phyloP scores from a whole-genome alignment of 139 green algal species.

The Zygnema cylindricum region DNA sequence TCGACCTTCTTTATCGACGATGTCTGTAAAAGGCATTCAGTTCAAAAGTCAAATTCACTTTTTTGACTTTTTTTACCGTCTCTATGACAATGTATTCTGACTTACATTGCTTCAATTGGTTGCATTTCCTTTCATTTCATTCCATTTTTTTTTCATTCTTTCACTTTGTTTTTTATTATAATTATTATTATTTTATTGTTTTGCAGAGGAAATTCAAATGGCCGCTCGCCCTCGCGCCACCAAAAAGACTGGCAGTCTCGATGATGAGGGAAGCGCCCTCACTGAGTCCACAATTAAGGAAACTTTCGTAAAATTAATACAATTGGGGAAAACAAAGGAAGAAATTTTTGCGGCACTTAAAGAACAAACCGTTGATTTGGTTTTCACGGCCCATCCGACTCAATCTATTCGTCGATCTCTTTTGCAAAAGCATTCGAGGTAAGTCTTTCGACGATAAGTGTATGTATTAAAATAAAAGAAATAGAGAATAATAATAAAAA shows the following conservation, averaged over 20 bases:
- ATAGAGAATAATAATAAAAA: no score
- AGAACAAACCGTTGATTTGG: constrained; percentile 49
- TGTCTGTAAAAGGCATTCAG: no score
- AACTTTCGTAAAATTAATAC: constrained; percentile 56
- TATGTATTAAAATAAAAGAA: no score
- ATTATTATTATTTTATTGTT: background rate
- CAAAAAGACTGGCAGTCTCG: constrained; percentile 33
- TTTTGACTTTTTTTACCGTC: no score
- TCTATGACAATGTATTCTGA: background rate
- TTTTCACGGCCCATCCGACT: constrained; percentile 58
- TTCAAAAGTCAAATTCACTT: no score
- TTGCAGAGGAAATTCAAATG: constrained; percentile 55
- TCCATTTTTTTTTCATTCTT: no score
- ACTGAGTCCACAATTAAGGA: constrained; percentile 58
- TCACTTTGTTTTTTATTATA: background rate
- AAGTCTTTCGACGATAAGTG: no score
- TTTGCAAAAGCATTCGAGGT: constrained; percentile 54
- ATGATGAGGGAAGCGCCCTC: constrained; percentile 47
- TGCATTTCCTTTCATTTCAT: no score
- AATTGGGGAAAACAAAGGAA: constrained; percentile 52
- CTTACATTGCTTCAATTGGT: no score
- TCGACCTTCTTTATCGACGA: no score
- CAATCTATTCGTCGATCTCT: constrained; percentile 55
- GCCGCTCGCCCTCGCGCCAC: background rate
- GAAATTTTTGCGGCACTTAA: constrained; percentile 54